Conservation (phyloP, 768 basidiomycete genomes). For the Sporobolomyces roseus region DNA sequence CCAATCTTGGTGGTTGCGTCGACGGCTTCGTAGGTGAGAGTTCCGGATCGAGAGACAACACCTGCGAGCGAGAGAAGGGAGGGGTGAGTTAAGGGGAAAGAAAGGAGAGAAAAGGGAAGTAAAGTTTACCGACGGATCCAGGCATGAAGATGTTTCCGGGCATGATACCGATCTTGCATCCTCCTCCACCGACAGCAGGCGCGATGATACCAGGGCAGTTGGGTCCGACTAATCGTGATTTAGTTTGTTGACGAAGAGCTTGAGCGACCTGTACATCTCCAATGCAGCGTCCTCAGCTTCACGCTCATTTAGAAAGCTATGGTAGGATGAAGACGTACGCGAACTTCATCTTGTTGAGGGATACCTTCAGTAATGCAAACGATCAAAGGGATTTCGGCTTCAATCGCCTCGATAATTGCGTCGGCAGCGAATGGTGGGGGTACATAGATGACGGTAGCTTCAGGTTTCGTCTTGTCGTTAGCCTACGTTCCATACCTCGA, state of each 20-base stretch:
- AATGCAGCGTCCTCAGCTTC: no score
- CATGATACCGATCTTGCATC: constrained; percentile 97
- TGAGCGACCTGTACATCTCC: constrained; percentile 72
- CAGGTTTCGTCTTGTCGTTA: constrained; percentile 75
- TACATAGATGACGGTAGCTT: constrained; percentile 94
- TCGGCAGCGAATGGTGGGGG: constrained; percentile 95
- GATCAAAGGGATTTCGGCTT: constrained; percentile 94
- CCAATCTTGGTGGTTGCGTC: constrained; percentile 82
- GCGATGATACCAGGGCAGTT: constrained; percentile 99
- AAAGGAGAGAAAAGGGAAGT: constrained; percentile 10
- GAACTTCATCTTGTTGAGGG: constrained; percentile 93
- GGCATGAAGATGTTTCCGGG: constrained; percentile 96
- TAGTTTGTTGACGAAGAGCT: constrained; percentile 87
- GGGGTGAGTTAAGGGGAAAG: background rate
- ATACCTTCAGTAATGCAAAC: constrained; percentile 99
- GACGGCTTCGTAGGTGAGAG: constrained; percentile 96
- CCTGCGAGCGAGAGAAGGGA: constrained; percentile 52
- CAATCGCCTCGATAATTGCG: constrained; percentile 97
- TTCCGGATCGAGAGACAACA: constrained; percentile 91
- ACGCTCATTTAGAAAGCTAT: no score
- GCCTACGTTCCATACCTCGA: constrained; percentile 58
- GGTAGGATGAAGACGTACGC: constrained; percentile 55
- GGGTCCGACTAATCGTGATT: constrained; percentile 92
- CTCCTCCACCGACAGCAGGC: constrained; percentile 57
- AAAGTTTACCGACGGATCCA: constrained; percentile 76